Conservation (phyloP, 2,329 filamentous ascomycete genomes). For the Penicillium concentricum region DNA sequence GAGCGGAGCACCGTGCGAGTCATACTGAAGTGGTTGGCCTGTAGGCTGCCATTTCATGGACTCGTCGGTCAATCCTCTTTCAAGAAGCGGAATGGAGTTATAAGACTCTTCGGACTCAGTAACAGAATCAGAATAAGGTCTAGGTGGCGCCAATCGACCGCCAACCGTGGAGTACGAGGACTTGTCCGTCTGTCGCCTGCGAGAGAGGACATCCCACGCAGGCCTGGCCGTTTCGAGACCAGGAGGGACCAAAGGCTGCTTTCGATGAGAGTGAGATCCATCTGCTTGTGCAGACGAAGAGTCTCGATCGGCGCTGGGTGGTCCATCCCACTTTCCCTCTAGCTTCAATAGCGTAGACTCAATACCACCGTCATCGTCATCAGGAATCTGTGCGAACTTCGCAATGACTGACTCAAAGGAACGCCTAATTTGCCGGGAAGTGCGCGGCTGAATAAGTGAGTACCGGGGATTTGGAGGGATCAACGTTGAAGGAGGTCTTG, state of each 20-base stretch:
- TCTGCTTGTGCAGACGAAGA: conserved; percentile 4
- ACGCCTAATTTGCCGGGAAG: conserved; percentile 56
- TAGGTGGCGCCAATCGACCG: conserved; percentile 29
- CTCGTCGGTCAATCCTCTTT: conserved; percentile 57
- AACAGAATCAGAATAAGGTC: conserved; percentile 44
- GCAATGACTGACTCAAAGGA: conserved; percentile 90
- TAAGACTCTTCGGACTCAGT: conserved; percentile 71
- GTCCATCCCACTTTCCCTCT: conserved; percentile 74
- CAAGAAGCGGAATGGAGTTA: conserved; percentile 72
- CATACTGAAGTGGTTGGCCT: conserved; percentile 16
- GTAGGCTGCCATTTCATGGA: conserved; percentile 49
- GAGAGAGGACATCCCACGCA: conserved; percentile 17
- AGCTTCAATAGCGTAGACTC: conserved; percentile 91
- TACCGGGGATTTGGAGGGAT: conserved; percentile 37
- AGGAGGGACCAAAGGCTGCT: neutral
- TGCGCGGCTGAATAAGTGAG: conserved; percentile 51
- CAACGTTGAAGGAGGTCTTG: conserved; percentile 28
- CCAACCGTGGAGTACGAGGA: conserved; percentile 28
- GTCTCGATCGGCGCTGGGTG: conserved; percentile 19
- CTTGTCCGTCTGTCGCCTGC: conserved; percentile 27
- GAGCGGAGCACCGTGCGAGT: conserved; percentile 25
- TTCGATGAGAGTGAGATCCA: neutral
- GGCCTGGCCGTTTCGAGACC: conserved; percentile 8
- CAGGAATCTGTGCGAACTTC: conserved; percentile 81
- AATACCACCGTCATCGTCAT: conserved; percentile 84